Evolutionary conservation across 2,329 filamentous ascomycete species (phyloP).

Genomic region (Bipolaris zeicola): DNA sequence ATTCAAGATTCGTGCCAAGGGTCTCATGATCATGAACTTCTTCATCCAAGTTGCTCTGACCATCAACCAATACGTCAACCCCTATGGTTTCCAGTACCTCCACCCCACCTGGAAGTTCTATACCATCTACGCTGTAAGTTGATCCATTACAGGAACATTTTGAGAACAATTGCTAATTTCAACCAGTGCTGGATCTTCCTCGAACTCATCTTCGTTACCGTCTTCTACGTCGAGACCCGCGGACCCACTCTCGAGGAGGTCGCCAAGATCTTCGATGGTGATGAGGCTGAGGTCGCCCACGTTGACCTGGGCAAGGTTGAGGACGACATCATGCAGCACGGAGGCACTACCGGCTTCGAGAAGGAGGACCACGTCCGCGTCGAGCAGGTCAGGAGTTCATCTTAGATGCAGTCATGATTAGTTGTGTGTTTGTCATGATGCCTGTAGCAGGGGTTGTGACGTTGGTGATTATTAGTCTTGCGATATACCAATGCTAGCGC

Average conservation of each 20-base stretch:
- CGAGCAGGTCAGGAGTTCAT: conserved; percentile 17
- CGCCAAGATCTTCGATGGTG: conserved; percentile 72
- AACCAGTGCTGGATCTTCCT: conserved; percentile 61
- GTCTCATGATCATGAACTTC: conserved; percentile 64
- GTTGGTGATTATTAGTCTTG: conserved; percentile 5
- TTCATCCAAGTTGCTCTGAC: conserved; percentile 66
- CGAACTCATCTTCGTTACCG: conserved; percentile 67
- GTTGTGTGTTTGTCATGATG: conserved; percentile 2
- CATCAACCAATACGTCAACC: conserved; percentile 67
- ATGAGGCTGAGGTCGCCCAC: conserved; percentile 55
- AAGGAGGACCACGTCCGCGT: conserved; percentile 30
- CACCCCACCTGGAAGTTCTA: conserved; percentile 66
- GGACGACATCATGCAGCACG: conserved; percentile 3
- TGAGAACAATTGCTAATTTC: conserved; percentile 12
- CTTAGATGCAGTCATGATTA: conserved; percentile 2
- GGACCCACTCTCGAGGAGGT: conserved; percentile 74
- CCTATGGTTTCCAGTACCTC: conserved; percentile 65
- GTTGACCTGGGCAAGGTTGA: conserved; percentile 34
- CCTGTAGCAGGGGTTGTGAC: not conserved
- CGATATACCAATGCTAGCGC: conserved; percentile 5
- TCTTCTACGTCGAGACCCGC: conserved; percentile 72
- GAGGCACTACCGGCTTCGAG: conserved; percentile 30
- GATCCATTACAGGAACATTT: not conserved
- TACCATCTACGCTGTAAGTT: conserved; percentile 65
- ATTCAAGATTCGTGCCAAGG: conserved; percentile 57